Conservation (phyloP, 768 basidiomycete species). For the Xerocomus spinulosus region DNA sequence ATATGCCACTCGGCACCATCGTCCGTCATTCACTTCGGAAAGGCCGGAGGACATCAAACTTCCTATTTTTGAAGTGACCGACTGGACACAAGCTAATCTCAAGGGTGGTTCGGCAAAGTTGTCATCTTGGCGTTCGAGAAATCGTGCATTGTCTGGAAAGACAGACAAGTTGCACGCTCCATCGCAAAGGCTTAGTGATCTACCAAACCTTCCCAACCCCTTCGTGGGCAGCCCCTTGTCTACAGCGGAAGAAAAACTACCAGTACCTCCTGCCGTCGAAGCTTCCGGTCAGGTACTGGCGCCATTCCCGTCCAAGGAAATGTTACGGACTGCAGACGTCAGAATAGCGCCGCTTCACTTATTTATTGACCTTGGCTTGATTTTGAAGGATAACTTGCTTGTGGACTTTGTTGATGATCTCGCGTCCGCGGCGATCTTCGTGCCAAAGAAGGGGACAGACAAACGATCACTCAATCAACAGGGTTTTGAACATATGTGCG, state of each 20-base stretch:
- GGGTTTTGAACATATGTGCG: slow-evolving; percentile 3
- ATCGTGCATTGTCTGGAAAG: slow-evolving; percentile 20
- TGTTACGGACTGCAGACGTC: slow-evolving; percentile 24
- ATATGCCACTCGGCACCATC: slow-evolving; percentile 43
- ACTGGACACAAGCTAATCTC: slow-evolving; percentile 54
- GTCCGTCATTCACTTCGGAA: slow-evolving; percentile 33
- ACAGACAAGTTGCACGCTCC: slow-evolving; percentile 17
- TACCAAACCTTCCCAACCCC: slow-evolving; percentile 15
- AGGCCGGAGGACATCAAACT: slow-evolving; percentile 29
- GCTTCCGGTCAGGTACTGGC: slow-evolving; percentile 6
- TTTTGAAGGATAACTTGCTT: slow-evolving; percentile 36
- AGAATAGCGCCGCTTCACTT: slow-evolving; percentile 62
- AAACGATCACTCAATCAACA: not conserved
- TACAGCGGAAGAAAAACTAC: slow-evolving; percentile 12
- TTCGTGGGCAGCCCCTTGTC: slow-evolving; percentile 17
- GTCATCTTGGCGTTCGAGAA: slow-evolving; percentile 58
- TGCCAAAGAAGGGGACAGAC: slow-evolving; percentile 2
- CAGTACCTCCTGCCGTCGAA: slow-evolving; percentile 18
- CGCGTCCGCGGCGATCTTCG: slow-evolving; percentile 17
- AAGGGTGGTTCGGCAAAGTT: slow-evolving; percentile 45
- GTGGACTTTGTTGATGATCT: slow-evolving; percentile 49
- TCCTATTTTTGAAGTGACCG: slow-evolving; percentile 53
- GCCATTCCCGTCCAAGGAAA: slow-evolving; percentile 1
- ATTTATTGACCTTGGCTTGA: slow-evolving; percentile 62
- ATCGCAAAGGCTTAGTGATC: slow-evolving; percentile 11